phyloP scores from a whole-genome alignment of 2,329 filamentous ascomycete genomes.

The Fusarium sp. region DNA sequence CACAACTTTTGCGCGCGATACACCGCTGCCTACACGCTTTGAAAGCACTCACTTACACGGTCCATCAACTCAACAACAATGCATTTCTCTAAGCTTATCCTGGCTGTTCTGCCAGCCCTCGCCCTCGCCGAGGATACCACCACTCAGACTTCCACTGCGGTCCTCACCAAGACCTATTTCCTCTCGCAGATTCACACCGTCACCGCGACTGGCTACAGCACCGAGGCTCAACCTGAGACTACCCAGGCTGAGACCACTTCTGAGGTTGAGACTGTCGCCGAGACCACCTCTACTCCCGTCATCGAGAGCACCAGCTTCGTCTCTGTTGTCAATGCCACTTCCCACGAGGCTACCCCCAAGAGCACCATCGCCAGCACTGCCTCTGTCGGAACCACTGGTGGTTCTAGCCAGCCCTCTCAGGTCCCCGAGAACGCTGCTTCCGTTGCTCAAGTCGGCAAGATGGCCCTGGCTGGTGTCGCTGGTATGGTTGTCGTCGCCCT shows the following conservation, averaged over 20 bases:
- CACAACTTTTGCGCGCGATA: conserved; percentile 25
- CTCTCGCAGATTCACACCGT: conserved; percentile 60
- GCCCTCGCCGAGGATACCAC: conserved; percentile 60
- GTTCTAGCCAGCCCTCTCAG: conserved; percentile 48
- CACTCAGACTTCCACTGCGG: conserved; percentile 63
- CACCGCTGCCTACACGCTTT: conserved; percentile 29
- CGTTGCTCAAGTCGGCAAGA: conserved; percentile 57
- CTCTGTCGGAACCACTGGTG: conserved; percentile 41
- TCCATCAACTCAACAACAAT: conserved; percentile 44
- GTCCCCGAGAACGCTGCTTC: conserved; percentile 57
- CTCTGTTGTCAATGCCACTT: conserved; percentile 45
- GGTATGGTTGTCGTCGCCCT: conserved; percentile 64
- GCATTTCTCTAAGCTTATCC: conserved; percentile 57
- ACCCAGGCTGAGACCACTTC: conserved; percentile 6
- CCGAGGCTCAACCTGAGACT: conserved; percentile 38
- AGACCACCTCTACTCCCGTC: conserved; percentile 24
- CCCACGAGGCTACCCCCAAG: conserved; percentile 40
- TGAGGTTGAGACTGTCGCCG: conserved; percentile 46
- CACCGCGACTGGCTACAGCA: conserved; percentile 48
- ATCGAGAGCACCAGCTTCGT: conserved; percentile 32
- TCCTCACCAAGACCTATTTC: conserved; percentile 64
- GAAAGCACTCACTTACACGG: conserved; percentile 41
- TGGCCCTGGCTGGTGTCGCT: conserved; percentile 62
- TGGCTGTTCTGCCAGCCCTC: conserved; percentile 65
- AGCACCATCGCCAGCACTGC: conserved; percentile 20